Conservation (phyloP, 345 rosid genomes). For the Jatropha curcas region DNA sequence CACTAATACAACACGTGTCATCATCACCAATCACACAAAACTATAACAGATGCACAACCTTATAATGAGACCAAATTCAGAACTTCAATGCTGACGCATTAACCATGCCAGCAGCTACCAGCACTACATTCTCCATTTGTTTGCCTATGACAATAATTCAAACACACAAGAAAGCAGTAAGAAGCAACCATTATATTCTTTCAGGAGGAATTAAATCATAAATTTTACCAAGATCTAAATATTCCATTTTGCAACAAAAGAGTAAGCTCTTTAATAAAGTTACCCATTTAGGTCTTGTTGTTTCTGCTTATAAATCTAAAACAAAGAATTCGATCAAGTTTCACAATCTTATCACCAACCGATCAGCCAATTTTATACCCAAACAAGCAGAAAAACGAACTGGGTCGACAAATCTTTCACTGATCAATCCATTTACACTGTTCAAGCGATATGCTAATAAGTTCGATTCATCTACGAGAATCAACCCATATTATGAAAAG, state of each 20-base stretch:
- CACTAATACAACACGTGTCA: not conserved
- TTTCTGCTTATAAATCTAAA: not conserved
- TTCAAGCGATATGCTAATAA: no score
- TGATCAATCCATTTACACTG: not conserved
- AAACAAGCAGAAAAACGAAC: not conserved
- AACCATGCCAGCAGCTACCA: constrained; percentile 19
- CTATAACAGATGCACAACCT: constrained; percentile 4
- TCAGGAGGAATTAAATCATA: not conserved
- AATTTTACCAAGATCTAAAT: not conserved
- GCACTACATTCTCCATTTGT: constrained; percentile 20
- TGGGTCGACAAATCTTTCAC: not conserved
- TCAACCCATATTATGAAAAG: not conserved
- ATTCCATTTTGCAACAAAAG: not conserved
- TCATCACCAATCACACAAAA: not conserved
- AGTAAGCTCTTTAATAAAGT: not conserved
- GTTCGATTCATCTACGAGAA: not conserved
- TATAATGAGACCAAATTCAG: not conserved
- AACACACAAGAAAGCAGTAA: not conserved
- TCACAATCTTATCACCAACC: not conserved
- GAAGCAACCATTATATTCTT: not conserved
- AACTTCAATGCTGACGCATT: constrained; percentile 15
- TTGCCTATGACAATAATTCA: constrained; percentile 7
- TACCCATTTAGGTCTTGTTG: not conserved
- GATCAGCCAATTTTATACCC: not conserved
- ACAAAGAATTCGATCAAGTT: not conserved